Conservation (phyloP, 192 early-diverging fungal genomes). For the Geranomyces michiganensis region DNA sequence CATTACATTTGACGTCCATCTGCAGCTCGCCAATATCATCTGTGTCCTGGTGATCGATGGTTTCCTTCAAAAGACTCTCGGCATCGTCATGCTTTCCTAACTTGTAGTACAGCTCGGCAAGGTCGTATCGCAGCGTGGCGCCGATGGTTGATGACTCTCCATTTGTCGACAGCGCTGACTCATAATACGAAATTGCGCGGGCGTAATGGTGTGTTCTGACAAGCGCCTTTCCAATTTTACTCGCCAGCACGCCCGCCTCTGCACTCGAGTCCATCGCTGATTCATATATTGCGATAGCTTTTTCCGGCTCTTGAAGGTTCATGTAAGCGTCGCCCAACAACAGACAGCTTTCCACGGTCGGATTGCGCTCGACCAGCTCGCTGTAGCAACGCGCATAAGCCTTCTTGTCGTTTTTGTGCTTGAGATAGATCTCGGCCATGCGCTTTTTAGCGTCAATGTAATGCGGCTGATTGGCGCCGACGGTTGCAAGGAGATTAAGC, state of each 20-base stretch:
- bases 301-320: conserved; percentile 60
- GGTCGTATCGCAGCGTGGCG: conserved; percentile 41
- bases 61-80: conserved; percentile 40
- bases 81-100: conserved; percentile 48
- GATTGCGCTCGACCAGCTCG: conserved; percentile 50
- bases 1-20: conserved; percentile 40
- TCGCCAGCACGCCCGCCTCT: conserved; percentile 37
- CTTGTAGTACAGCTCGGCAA: conserved; percentile 49
- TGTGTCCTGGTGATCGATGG: conserved; percentile 36
- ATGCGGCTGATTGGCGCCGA: conserved; percentile 37
- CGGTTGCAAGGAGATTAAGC: conserved; percentile 41
- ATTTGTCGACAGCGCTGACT: conserved; percentile 36
- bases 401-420: conserved; percentile 55
- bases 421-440: conserved; percentile 58
- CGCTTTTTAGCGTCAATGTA: conserved; percentile 48
- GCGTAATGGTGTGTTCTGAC: conserved; percentile 55
- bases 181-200: conserved; percentile 51
- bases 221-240: conserved; percentile 54
- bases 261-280: conserved; percentile 48
- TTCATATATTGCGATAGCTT: conserved; percentile 60
- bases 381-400: conserved; percentile 53
- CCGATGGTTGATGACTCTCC: conserved; percentile 24
- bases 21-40: conserved; percentile 36
- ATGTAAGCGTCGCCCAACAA: conserved; percentile 60
- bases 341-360: conserved; percentile 52